Base-by-base conservation (phyloP, 805 yeast species). In the Schwanniomyces sp. region DNA sequence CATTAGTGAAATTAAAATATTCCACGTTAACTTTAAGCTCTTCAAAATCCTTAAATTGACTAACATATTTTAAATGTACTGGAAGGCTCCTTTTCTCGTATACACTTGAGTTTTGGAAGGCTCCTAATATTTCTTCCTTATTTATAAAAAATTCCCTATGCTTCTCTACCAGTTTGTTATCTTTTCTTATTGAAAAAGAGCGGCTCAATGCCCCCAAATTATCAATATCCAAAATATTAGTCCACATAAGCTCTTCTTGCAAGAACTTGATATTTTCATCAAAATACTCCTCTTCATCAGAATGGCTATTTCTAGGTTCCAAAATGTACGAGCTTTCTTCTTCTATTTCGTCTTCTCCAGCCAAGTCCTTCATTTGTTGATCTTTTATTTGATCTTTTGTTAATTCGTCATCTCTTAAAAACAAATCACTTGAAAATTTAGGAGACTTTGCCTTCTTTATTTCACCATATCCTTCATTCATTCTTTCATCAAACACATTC, bases 391-490 rank as follows among this genome's bases (percentile, higher is more conserved):
- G 77, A 29, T 64, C 76, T 29, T 53, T 56, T 1, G 76, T 67
- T 48, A 73, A 62, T 47, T 73, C 78, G 45, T 72, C 78, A 54
- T 73, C 78, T 44, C 59, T 64, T 41, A 72, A 61, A 49, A 73
- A 70, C 30, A 62, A 61, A 29, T 59, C 64, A 27, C 45, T 51
- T 1, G 53, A 41, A 8, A 41, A 27, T 9, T 34, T 46, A 5
- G 26, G 26, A 11, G 18, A 28, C 28, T 34, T 39, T 21, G 10
- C 24, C 10, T 36, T 34, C 21, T 18, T 34, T 27, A 24, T 9
- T 7, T 44, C 51, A 30, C 50, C 29, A 12, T 56, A 54, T 9
- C 49, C 59, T 24, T 40, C 45, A 7, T 53, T 54, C 21, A 64
- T 52, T 37, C 55, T 56, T 21, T 56, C 65, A 47, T 65, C 66